phyloP scores from a whole-genome alignment of 306 rosid species.

The Neltuma alba region DNA sequence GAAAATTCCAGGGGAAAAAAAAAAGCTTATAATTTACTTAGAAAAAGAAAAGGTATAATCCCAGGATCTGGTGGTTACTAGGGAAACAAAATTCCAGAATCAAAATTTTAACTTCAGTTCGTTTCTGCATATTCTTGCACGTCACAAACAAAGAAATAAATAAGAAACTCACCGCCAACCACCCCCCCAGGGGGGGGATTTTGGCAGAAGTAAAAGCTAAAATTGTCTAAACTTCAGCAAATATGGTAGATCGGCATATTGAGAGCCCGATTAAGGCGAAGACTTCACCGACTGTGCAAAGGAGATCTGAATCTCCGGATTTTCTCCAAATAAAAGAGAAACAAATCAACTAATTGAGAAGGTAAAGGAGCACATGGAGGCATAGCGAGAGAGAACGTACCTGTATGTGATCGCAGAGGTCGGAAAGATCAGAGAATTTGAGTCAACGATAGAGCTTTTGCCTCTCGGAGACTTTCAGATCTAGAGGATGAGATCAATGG shows the following conservation, averaged over 20 bases:
- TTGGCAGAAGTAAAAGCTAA: background rate
- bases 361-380: background rate
- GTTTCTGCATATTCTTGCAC: background rate
- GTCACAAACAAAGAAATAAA: background rate
- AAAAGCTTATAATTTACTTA: background rate
- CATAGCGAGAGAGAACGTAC: background rate
- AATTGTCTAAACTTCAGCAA: background rate
- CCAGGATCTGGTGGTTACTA: background rate
- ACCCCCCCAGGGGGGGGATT: background rate
- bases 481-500: background rate
- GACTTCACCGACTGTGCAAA: background rate
- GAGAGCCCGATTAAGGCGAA: background rate
- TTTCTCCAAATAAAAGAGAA: background rate
- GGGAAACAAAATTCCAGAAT: background rate
- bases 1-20: background rate
- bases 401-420: background rate
- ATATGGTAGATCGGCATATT: slow-evolving; percentile 17
- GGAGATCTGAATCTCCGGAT: background rate
- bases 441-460: background rate
- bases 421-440: background rate
- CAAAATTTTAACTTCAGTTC: slow-evolving; percentile 13
- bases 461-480: background rate
- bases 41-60: background rate
- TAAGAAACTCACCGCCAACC: slow-evolving; percentile 4
- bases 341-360: background rate